Conservation (phyloP, 1,284 basidiomycete genomes). For the Trametes pubescens region DNA sequence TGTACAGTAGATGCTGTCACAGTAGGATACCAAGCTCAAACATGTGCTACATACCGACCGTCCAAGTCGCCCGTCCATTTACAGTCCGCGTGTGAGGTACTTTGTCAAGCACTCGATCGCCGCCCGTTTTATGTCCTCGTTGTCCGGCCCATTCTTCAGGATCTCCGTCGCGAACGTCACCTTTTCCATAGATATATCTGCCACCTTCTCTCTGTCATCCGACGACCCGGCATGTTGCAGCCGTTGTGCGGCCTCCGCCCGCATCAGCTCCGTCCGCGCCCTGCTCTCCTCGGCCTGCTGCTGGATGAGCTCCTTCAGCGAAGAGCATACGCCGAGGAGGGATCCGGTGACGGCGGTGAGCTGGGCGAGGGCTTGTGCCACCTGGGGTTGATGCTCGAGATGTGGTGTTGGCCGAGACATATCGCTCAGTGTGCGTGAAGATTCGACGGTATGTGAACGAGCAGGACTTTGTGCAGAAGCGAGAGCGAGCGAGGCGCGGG, state of each 20-base stretch:
- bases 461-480: conserved; percentile 8
- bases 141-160: conserved; percentile 60
- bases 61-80: not conserved
- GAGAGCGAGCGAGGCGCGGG: not conserved
- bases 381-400: conserved; percentile 24
- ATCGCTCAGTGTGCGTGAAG: conserved; percentile 11
- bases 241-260: conserved; percentile 47
- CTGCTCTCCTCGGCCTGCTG: conserved; percentile 70
- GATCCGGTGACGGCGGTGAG: conserved; percentile 59
- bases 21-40: conserved; percentile 4
- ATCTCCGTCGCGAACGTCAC: conserved; percentile 69
- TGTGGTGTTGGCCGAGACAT: conserved; percentile 6
- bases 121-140: conserved; percentile 65
- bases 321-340: conserved; percentile 63
- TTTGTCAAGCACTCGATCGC: conserved; percentile 75
- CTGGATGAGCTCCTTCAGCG: conserved; percentile 66
- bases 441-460: conserved; percentile 12
- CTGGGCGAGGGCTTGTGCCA: conserved; percentile 52
- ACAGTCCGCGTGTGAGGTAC: conserved; percentile 47
- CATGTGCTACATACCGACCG: not conserved
- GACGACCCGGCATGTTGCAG: conserved; percentile 38
- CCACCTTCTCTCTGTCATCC: conserved; percentile 47
- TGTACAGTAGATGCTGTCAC: conserved; percentile 2
- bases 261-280: conserved; percentile 60
- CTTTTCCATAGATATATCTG: conserved; percentile 62